These are phyloP conservation scores for Ilyonectria destructans DNA, from an alignment of 2,329 filamentous ascomycete species.

Conservation along the genomic window DNA sequence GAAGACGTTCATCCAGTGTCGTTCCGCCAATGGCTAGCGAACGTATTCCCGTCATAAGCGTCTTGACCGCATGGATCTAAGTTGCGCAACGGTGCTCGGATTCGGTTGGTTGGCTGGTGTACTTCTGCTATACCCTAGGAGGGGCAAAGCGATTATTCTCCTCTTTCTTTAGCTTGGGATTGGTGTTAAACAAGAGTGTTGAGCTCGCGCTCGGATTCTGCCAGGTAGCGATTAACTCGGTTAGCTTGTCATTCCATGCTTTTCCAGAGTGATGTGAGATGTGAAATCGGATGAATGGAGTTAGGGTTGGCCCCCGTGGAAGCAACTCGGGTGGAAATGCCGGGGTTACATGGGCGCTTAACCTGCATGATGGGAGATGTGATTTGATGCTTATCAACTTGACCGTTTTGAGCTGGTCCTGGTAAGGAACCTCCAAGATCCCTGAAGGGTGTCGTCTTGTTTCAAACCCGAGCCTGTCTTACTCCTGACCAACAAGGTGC, in stretches of 20 bases:
- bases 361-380: not conserved
- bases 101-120: not conserved
- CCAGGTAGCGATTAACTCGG: constrained; percentile 15
- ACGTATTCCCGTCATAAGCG: constrained; percentile 2
- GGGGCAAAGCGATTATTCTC: not conserved
- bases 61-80: constrained; percentile 1
- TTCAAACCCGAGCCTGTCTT: not conserved
- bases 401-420: not conserved
- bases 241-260: constrained; percentile 3
- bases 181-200: constrained; percentile 18
- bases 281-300: not conserved
- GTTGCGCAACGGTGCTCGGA: not conserved
- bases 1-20: constrained; percentile 62
- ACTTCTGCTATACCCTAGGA: constrained; percentile 2
- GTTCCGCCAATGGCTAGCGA: constrained; percentile 70
- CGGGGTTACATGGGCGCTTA: constrained; percentile 5
- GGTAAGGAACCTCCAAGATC: not conserved
- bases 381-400: not conserved
- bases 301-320: constrained; percentile 3
- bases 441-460: not conserved
- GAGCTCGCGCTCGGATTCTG: constrained; percentile 35
- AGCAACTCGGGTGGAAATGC: not conserved
- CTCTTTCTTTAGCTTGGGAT: constrained; percentile 12
- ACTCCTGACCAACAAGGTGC: not conserved
- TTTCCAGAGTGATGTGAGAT: not conserved